Conservation (phyloP, 768 basidiomycete species). For the Pulveroboletus frians region DNA sequence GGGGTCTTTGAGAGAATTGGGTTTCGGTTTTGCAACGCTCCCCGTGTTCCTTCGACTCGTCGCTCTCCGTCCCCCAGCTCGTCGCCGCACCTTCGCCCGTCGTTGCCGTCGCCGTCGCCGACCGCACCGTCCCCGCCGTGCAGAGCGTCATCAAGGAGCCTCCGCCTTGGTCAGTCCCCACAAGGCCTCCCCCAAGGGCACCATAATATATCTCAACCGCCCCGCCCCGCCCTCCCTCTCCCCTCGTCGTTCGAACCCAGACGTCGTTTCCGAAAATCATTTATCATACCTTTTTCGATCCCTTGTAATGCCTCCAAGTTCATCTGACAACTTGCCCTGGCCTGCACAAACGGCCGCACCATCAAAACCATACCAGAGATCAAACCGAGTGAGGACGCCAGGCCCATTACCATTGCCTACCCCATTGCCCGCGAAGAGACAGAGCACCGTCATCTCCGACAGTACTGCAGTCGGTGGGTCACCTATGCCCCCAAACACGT, state of each 20-base stretch:
- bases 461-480: slow-evolving; percentile 23
- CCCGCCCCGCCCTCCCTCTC: slow-evolving; percentile 18
- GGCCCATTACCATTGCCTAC: slow-evolving; percentile 23
- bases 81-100: slow-evolving; percentile 23
- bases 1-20: slow-evolving; percentile 34
- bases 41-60: slow-evolving; percentile 27
- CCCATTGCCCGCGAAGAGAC: slow-evolving; percentile 16
- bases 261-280: slow-evolving; percentile 9
- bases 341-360: slow-evolving; percentile 38
- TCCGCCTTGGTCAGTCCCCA: slow-evolving; percentile 17
- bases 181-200: slow-evolving; percentile 9
- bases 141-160: slow-evolving; percentile 16
- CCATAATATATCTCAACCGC: slow-evolving; percentile 27
- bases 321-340: slow-evolving; percentile 37
- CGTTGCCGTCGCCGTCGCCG: slow-evolving; percentile 18
- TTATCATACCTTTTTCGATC: slow-evolving; percentile 22
- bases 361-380: slow-evolving; percentile 28
- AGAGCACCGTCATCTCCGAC: slow-evolving; percentile 26
- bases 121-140: slow-evolving; percentile 23
- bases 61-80: slow-evolving; percentile 29
- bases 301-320: slow-evolving; percentile 34
- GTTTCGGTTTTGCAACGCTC: slow-evolving; percentile 34
- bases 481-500: not conserved
- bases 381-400: slow-evolving; percentile 31
- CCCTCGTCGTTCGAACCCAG: slow-evolving; percentile 23